These are phyloP conservation scores for Mycena vitilis DNA, from an alignment of 768 basidiomycete genomes.

Conservation along the genomic window DNA sequence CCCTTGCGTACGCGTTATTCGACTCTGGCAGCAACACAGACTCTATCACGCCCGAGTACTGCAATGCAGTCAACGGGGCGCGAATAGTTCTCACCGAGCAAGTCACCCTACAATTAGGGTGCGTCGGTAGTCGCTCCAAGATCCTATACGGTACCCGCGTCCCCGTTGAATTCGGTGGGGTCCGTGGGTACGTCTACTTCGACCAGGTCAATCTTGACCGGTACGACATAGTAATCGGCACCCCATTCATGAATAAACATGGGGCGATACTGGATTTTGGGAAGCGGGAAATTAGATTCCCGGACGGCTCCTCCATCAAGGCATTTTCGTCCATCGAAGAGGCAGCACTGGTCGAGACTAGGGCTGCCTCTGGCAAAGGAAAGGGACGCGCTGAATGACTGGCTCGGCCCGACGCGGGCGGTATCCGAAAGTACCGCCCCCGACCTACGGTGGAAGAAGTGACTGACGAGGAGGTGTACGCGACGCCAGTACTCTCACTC, in stretches of 20 bases:
- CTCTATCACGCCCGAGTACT: background rate
- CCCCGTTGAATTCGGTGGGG: background rate
- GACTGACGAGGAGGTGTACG: too few species aligned
- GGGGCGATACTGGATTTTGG: background rate
- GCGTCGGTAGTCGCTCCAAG: background rate
- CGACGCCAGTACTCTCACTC: background rate
- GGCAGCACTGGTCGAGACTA: background rate
- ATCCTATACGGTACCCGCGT: too few species aligned
- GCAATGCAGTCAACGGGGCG: background rate
- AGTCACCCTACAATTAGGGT: background rate
- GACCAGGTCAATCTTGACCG: background rate
- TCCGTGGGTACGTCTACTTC: background rate
- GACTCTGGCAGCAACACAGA: too few species aligned
- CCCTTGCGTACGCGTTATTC: too few species aligned
- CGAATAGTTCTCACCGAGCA: background rate
- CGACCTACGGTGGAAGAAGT: too few species aligned
- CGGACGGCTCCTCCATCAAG: background rate
- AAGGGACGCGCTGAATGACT: too few species aligned
- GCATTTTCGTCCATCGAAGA: background rate
- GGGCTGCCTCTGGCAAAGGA: too few species aligned
- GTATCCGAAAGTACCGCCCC: too few species aligned
- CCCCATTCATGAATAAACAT: background rate
- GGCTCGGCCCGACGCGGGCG: too few species aligned
- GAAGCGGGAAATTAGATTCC: background rate
- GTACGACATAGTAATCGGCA: background rate